A percentile compares a stretch with the other conserved stretches of the same genome.
Evolutionary conservation across 1,284 basidiomycete genomes (phyloP).

Genomic region (Ceratobasidium sp.): DNA sequence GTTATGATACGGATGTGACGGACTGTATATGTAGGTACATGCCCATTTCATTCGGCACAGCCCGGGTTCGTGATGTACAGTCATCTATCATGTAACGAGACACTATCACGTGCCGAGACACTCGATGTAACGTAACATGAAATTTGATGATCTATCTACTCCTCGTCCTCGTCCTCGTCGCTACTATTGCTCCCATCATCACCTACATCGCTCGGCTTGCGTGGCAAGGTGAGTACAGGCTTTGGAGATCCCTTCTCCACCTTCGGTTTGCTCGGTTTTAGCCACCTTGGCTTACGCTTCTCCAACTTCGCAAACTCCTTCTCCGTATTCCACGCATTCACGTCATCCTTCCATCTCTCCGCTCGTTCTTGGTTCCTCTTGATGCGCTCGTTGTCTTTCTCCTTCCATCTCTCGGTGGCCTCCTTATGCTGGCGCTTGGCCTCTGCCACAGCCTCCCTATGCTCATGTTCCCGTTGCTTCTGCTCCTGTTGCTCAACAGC

Average conservation of each 20-base stretch:
- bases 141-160: too few relatives aligned
- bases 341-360: slow-evolving; percentile 3
- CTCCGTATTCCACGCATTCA: not conserved
- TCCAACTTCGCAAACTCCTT: not conserved
- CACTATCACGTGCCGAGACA: slow-evolving; percentile 4
- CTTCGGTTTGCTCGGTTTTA: not conserved
- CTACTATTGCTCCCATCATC: not conserved
- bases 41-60: too few relatives aligned
- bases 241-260: not conserved
- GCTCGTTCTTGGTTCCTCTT: not conserved
- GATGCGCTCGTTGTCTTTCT: not conserved
- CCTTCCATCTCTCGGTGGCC: not conserved
- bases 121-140: not conserved
- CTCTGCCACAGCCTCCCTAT: not conserved
- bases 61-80: not conserved
- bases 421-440: not conserved
- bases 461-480: not conserved
- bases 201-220: too few relatives aligned
- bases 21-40: too few relatives aligned
- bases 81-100: slow-evolving; percentile 15
- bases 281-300: not conserved
- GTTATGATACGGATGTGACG: too few relatives aligned
- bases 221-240: not conserved
- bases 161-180: not conserved
- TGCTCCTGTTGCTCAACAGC: not conserved